Evolutionary conservation across 768 basidiomycete genomes (phyloP).

Genomic region (Trametes elegans): DNA sequence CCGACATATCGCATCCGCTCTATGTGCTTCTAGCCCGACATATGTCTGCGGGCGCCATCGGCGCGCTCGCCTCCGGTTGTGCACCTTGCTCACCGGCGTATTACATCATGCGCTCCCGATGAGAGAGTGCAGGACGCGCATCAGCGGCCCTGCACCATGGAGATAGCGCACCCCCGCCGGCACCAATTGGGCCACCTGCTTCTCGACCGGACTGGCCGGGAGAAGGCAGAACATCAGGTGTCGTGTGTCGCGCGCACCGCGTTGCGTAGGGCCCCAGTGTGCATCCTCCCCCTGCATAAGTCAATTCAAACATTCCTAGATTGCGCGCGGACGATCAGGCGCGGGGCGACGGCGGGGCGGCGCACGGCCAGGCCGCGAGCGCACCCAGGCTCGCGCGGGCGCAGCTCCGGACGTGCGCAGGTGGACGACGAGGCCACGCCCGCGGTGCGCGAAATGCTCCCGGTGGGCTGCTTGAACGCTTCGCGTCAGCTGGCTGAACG

Average conservation of each 20-base stretch:
- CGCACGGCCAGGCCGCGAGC: neutral
- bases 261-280: neutral
- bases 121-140: too few relatives aligned
- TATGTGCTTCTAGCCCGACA: too few relatives aligned
- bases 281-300: neutral
- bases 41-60: too few relatives aligned
- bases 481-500: neutral
- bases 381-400: slow-evolving; percentile 1
- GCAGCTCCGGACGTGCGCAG: neutral
- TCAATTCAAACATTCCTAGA: slow-evolving; percentile 23
- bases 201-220: neutral
- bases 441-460: neutral
- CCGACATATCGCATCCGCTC: neutral
- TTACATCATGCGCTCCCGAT: too few relatives aligned
- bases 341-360: neutral
- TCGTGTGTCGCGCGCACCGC: neutral
- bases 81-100: too few relatives aligned
- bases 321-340: slow-evolving; percentile 6
- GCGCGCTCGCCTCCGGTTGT: too few relatives aligned
- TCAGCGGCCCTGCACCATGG: neutral
- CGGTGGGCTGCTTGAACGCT: neutral
- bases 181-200: neutral
- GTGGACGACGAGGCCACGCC: too few relatives aligned
- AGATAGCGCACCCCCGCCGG: neutral
- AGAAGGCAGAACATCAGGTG: neutral